Conservation (phyloP, 768 basidiomycete species). For the Amanita phalloides region DNA sequence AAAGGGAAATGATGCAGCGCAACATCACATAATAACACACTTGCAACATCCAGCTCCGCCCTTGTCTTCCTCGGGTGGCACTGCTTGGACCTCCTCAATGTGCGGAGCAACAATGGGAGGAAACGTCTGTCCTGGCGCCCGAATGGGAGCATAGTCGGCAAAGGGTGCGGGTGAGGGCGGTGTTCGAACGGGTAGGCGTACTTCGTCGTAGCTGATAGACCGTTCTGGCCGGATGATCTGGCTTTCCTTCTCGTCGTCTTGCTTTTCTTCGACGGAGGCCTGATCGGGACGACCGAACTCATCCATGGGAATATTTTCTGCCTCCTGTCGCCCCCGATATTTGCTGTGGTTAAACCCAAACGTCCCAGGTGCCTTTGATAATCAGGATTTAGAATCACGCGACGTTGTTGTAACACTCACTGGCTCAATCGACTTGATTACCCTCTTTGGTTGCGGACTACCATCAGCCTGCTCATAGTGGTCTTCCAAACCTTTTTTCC, state of each 20-base stretch:
- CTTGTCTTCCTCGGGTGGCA: conserved; percentile 30
- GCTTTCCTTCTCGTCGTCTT: conserved; percentile 15
- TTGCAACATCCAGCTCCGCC: conserved; percentile 60
- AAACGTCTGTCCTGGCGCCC: conserved; percentile 8
- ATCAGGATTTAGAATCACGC: background rate
- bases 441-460: conserved; percentile 43
- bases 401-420: conserved; percentile 35
- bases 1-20: background rate
- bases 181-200: conserved; percentile 20
- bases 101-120: background rate
- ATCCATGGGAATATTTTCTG: conserved; percentile 46
- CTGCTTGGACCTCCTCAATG: background rate
- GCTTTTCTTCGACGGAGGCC: conserved; percentile 9
- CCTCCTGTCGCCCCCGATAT: conserved; percentile 40
- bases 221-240: conserved; percentile 10
- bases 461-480: conserved; percentile 63
- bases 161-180: conserved; percentile 54
- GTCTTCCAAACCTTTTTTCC: conserved; percentile 69
- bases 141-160: conserved; percentile 40
- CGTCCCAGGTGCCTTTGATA: conserved; percentile 62
- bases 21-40: conserved; percentile 74
- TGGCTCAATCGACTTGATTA: conserved; percentile 25
- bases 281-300: conserved; percentile 47
- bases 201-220: conserved; percentile 15
- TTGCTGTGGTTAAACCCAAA: conserved; percentile 73